Base-by-base conservation (phyloP, 1,284 basidiomycete genomes). In the Puccinia coronata region DNA sequence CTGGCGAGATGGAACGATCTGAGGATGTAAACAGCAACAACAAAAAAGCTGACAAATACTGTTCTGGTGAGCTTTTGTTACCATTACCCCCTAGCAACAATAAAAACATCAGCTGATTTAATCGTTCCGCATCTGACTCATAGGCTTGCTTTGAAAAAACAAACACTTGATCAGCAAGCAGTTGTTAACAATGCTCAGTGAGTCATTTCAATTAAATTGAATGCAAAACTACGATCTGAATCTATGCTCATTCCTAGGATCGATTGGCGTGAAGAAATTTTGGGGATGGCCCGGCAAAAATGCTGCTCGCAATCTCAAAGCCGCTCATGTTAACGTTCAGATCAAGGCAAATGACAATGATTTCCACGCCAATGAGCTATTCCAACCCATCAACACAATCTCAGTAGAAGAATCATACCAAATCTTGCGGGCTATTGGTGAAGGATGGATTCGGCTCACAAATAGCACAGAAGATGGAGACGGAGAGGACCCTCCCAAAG, bases 371-470 rank as follows among this genome's bases (percentile, higher is more conserved):
- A 28, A 49, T 9, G 67, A 69, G 41, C 39, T 69, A 8, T 69
- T 39, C 34, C 67, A 69, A 41, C 67, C 67, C 14, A 49, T 69
- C 41, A 69, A 69, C 16, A n/a, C 41, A 2, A 43, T 69, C n/a
- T 2, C 5, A 2, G 1, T 69, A 2, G 23, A n/a, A 2, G 23
- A 39, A 5, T 47, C 67, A 1, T 23, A 69, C 14, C 28, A n/a
- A 9, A 69, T 69, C 1, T 18, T 47, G n/a, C 41, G n/a, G 8
- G 67, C 41, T 0, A 47, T 69, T 49, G 41, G 67, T 6, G n/a
- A 69, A 69, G 67, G 67, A 20, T 69, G 67, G 47, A 49, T 69
- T 49, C n/a, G n/a, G n/a, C n/a, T n/a, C n/a, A n/a, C n/a, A n/a
- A n/a, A n/a, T n/a, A n/a, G n/a, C n/a, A n/a, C n/a, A n/a, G n/a